phyloP scores from a whole-genome alignment of 1,284 basidiomycete species.

The Pyrrhoderma noxium region DNA sequence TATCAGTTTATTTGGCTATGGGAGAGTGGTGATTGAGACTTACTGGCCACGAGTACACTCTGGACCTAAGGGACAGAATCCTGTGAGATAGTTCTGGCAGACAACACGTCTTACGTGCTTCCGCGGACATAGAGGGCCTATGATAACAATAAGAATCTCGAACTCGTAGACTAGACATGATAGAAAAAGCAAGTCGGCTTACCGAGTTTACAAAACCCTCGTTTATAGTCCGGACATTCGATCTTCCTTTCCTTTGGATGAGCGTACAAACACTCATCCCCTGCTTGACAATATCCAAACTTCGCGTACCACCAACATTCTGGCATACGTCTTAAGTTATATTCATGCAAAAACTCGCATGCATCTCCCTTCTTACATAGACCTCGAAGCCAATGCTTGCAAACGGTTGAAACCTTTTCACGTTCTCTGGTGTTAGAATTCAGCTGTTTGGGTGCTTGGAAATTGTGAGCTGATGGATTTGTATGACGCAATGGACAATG shows the following conservation, averaged over 20 bases:
- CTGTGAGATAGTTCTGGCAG: constrained; percentile 88
- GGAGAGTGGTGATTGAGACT: constrained; percentile 30
- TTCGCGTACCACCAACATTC: constrained; percentile 99
- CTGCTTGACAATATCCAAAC: constrained; percentile 96
- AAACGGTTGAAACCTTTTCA: constrained; percentile 88
- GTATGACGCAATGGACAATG: constrained; percentile 91
- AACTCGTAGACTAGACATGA: not conserved
- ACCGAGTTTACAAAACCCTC: constrained; percentile 95
- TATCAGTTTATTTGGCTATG: constrained; percentile 6
- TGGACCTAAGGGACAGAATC: constrained; percentile 92
- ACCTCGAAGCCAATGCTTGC: constrained; percentile 98
- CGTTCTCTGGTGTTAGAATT: constrained; percentile 59
- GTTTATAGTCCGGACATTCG: constrained; percentile 92
- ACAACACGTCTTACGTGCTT: constrained; percentile 90
- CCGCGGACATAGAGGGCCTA: constrained; percentile 84
- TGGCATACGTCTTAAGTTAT: constrained; percentile 97
- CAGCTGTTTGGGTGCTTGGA: constrained; percentile 75
- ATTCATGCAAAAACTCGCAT: constrained; percentile 99
- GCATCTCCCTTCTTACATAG: constrained; percentile 98
- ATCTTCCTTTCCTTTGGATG: constrained; percentile 93
- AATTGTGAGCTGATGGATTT: constrained; percentile 77
- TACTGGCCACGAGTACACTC: constrained; percentile 91
- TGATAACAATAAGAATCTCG: not conserved
- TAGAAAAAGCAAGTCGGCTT: constrained; percentile 25
- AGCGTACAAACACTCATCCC: constrained; percentile 96